phyloP scores from a whole-genome alignment of 148 eudicot species.

The Chenopodium quinoa region DNA sequence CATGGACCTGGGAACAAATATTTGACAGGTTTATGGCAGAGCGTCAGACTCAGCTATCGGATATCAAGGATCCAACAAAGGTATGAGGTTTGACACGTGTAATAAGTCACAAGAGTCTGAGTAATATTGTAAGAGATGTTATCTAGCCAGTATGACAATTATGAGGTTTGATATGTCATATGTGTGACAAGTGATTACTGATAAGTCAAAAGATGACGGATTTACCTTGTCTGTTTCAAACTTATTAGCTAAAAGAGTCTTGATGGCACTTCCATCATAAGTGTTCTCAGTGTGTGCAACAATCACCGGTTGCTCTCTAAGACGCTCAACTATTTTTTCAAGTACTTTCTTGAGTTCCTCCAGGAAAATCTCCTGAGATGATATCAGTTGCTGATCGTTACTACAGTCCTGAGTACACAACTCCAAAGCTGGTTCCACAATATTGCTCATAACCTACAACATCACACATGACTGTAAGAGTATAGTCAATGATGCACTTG shows the following conservation, averaged over 20 bases:
- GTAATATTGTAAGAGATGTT: background rate
- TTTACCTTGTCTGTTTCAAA: constrained; percentile 86
- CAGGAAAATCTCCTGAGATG: constrained; percentile 56
- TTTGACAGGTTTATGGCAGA: background rate
- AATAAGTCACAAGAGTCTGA: background rate
- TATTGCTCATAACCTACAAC: constrained; percentile 59
- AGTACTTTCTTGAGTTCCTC: constrained; percentile 56
- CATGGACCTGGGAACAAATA: background rate
- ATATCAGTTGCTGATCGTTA: constrained; percentile 31
- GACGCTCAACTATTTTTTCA: constrained; percentile 51
- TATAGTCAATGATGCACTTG: background rate
- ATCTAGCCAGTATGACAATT: too few relatives aligned
- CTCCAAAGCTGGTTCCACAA: constrained; percentile 62
- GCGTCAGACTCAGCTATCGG: background rate
- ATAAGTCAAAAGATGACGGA: background rate
- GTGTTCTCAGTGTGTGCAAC: constrained; percentile 90
- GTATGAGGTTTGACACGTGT: background rate
- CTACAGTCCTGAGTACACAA: constrained; percentile 21
- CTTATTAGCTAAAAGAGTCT: constrained; percentile 64
- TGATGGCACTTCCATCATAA: constrained; percentile 77
- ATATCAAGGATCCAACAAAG: background rate
- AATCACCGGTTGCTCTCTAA: constrained; percentile 84
- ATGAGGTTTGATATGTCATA: background rate
- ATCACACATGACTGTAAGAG: background rate
- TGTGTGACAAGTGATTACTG: background rate